Conservation (phyloP, 345 rosid species). For the Eucalyptus curtisii region DNA sequence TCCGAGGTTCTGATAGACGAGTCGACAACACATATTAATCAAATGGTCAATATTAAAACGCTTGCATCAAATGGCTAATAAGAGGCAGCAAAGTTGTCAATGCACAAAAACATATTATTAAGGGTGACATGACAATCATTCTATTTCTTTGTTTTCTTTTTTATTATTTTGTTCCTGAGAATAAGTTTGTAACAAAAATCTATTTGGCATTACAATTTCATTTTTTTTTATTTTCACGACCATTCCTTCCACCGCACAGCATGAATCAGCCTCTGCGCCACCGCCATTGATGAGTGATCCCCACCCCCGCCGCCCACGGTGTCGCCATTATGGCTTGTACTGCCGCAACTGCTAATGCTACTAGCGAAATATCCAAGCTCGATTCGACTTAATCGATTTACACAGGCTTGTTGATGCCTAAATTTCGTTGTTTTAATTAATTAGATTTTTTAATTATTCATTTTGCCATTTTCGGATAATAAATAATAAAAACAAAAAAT, state of each 20-base stretch:
- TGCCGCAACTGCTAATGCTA: background rate
- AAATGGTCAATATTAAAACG: background rate
- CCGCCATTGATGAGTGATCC: too few species aligned
- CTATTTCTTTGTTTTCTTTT: accelerated
- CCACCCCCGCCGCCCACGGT: too few species aligned
- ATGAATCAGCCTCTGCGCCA: background rate
- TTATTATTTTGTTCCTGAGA: too few species aligned
- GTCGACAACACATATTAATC: background rate
- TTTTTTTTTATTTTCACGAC: background rate
- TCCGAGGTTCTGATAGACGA: background rate
- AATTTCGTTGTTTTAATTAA: too few species aligned
- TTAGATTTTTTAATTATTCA: too few species aligned
- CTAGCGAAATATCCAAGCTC: background rate
- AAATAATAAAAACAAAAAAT: too few species aligned
- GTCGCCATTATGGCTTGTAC: background rate
- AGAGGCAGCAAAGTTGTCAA: background rate
- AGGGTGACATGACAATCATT: too few species aligned
- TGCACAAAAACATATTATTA: background rate
- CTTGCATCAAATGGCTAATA: background rate
- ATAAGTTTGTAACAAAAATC: too few species aligned
- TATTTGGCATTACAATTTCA: accelerated
- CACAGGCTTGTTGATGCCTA: too few species aligned
- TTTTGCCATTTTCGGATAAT: too few species aligned
- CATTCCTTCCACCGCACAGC: background rate
- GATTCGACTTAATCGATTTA: too few species aligned